Conservation (phyloP, 331 rosid species). For the Malus hybrid region DNA sequence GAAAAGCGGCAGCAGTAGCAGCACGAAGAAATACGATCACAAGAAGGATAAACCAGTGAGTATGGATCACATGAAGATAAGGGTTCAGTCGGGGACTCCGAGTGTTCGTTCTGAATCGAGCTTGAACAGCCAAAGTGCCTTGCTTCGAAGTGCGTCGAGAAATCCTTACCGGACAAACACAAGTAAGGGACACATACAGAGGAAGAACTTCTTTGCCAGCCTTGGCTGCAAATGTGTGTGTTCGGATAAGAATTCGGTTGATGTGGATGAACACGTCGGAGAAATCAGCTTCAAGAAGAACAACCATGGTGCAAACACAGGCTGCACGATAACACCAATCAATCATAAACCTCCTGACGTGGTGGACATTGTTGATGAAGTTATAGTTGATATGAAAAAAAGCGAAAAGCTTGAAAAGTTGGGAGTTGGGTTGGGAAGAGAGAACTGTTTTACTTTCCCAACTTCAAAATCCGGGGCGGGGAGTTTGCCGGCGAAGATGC, state of each 20-base stretch:
- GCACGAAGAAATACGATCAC: slow-evolving; percentile 13
- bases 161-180: slow-evolving; percentile 21
- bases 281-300: slow-evolving; percentile 42
- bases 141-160: slow-evolving; percentile 26
- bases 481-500: slow-evolving; percentile 28
- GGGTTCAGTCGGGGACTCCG: slow-evolving; percentile 45
- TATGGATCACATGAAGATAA: slow-evolving; percentile 16
- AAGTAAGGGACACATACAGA: slow-evolving; percentile 17
- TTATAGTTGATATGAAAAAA: slow-evolving; percentile 7
- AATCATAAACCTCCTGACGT: slow-evolving; percentile 5
- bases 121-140: slow-evolving; percentile 67
- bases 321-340: slow-evolving; percentile 16
- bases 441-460: slow-evolving; percentile 23
- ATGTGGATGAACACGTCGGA: slow-evolving; percentile 34
- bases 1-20: slow-evolving; percentile 20
- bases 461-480: slow-evolving; percentile 16
- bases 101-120: slow-evolving; percentile 74
- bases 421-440: slow-evolving; percentile 23
- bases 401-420: slow-evolving; percentile 24
- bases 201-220: slow-evolving; percentile 45
- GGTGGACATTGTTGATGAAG: slow-evolving; percentile 17
- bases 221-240: slow-evolving; percentile 71
- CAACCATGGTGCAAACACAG: background rate
- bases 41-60: slow-evolving; percentile 21
- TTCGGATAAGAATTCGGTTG: slow-evolving; percentile 58